A percentile compares a stretch with the other conserved stretches of the same genome.
These are phyloP conservation scores for Ascochyta fabae DNA, from an alignment of 2,329 filamentous ascomycete species.

Conservation along the genomic window DNA sequence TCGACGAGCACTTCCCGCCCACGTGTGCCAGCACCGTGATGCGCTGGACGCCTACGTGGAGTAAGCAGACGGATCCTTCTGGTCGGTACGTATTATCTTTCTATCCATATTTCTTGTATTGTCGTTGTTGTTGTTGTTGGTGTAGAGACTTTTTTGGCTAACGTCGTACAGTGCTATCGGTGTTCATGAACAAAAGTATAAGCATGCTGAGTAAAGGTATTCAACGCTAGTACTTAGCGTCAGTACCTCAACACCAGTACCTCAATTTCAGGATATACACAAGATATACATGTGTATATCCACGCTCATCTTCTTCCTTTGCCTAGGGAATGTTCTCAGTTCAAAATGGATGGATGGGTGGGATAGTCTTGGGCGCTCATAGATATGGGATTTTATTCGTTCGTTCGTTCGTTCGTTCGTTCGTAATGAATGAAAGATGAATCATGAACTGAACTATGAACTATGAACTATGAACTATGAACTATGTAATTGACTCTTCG, in stretches of 20 bases:
- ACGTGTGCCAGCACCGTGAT: constrained; percentile 91
- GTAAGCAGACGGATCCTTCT: constrained; percentile 92
- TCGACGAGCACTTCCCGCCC: constrained; percentile 96
- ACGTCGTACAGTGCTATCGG: constrained; percentile 37
- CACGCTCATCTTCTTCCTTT: not conserved
- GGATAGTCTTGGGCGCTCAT: not conserved
- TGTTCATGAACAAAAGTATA: constrained; percentile 46
- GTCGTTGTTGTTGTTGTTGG: no score
- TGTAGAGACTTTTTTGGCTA: not conserved
- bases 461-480: no score
- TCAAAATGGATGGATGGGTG: no score
- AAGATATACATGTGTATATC: not conserved
- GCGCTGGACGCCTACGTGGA: constrained; percentile 98
- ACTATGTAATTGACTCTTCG: no score
- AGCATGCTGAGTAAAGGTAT: constrained; percentile 25
- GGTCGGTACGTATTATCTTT: constrained; percentile 69
- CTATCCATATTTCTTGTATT: no score
- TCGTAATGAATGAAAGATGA: no score
- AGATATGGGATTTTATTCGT: not conserved
- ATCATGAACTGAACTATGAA: no score
- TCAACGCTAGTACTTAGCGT: not conserved
- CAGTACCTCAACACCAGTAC: no score
- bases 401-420: no score
- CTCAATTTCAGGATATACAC: no score
- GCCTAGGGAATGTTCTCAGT: not conserved